Evolutionary conservation across 75 land plant species (phyloP).

Genomic region (Pseudotsuga menziesii): DNA sequence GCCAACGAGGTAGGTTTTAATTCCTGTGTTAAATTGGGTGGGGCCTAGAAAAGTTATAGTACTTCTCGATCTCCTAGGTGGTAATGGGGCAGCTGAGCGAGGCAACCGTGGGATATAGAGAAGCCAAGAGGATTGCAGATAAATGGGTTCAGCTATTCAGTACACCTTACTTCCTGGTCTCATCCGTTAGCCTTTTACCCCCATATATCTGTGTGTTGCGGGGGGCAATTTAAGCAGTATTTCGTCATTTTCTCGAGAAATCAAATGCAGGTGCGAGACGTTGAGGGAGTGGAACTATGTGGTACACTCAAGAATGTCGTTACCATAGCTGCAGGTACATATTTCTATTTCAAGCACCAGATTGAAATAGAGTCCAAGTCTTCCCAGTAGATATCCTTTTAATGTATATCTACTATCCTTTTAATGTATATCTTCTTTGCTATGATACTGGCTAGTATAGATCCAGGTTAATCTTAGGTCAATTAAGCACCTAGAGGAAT

Average conservation of each 20-base stretch:
- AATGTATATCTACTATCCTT: too few species aligned
- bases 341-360: too few species aligned
- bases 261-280: conserved; percentile 68
- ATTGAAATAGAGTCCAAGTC: too few species aligned
- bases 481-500: too few species aligned
- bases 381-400: too few species aligned
- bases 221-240: background rate
- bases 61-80: conserved; percentile 36
- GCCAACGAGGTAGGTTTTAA: conserved; percentile 68
- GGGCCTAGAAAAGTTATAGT: too few species aligned
- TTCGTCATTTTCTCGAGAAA: background rate
- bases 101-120: conserved; percentile 84
- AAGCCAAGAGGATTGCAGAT: conserved; percentile 54
- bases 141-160: conserved; percentile 73
- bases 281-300: conserved; percentile 93
- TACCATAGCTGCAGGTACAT: conserved; percentile 79
- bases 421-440: too few species aligned
- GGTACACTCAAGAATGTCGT: conserved; percentile 94
- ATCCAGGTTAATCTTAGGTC: too few species aligned
- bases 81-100: conserved; percentile 85
- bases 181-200: conserved; percentile 49
- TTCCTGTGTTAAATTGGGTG: background rate
- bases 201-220: background rate
- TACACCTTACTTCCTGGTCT: conserved; percentile 69
- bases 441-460: too few species aligned